Evolutionary conservation across 2,329 filamentous ascomycete genomes (phyloP), one percentile per base, ranked within the genome.

Genomic region (Scedosporium boydii): DNA sequence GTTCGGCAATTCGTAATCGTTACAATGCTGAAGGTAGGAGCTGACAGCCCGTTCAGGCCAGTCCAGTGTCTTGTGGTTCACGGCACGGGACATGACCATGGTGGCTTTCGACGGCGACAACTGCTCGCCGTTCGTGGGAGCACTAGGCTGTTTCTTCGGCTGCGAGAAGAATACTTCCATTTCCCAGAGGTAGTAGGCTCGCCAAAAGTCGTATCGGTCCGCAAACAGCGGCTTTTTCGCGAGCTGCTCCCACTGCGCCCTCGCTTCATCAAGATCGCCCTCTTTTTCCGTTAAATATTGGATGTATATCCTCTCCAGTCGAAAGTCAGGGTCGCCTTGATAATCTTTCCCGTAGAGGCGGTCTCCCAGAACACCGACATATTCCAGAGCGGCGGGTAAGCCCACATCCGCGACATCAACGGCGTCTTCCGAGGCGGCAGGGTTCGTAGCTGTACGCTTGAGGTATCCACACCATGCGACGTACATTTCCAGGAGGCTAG

Each of bases 401-500:
- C 92, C 93, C 51, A 96, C 89, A 70, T 98, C 92, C 6, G 93
- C 93, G 58, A 96, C 86, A 70, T 97, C 93, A 38, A 89, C 82
- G 61, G 93, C 90, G 71, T 97, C 93, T 63, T 93, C 90, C 1
- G 84, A 85, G 1, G 89, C 86, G 64, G 86, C 85, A 1, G 85
- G 81, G 62, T 86, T 80, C 77, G 96, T 92, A 18, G 93, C 91
- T 58, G 87, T 87, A 26, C 95, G 88, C 67, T 93, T 91, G 21
- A 99, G 81, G 68, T 93, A 98, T 59, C 91, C 92, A 70, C 93
- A 97, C 95, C 95, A 99, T 0, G 93, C 89, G 61, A 91, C 87
- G 70, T 97, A 92, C 70, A 98, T 91, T 69, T 96, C 91, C 64
- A 98, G 83, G 38, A 97, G 86, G 67, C 93, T 90, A 59, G 91